These are phyloP conservation scores for Alternaria solani DNA, from an alignment of 2,329 filamentous ascomycete genomes.

Conservation along the genomic window DNA sequence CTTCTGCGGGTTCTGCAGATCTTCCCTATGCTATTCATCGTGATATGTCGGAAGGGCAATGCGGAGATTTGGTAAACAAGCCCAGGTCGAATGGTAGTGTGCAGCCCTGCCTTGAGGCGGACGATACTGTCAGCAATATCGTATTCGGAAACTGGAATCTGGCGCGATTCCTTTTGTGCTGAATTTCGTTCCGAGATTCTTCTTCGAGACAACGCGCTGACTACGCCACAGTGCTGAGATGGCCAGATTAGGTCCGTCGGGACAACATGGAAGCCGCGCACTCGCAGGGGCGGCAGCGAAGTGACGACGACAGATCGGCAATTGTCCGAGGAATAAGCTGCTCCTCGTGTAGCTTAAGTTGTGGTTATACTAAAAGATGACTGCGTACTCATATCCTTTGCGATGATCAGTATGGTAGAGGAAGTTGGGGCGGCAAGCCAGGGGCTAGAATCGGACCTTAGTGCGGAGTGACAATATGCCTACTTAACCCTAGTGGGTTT, in stretches of 20 bases:
- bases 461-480: background rate
- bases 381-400: background rate
- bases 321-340: rapidly evolving
- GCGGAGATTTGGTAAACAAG: background rate
- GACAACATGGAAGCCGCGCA: background rate
- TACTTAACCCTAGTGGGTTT: background rate
- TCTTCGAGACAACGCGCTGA: background rate
- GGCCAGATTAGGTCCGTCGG: too few relatives aligned
- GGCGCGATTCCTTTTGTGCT: background rate
- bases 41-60: background rate
- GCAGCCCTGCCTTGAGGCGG: background rate
- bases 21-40: background rate
- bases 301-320: background rate
- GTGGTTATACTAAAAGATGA: background rate
- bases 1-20: background rate
- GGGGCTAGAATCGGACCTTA: background rate
- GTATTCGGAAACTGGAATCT: background rate
- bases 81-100: background rate
- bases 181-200: background rate
- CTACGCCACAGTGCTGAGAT: too few relatives aligned
- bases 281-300: background rate
- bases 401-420: background rate
- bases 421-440: background rate
- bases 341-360: background rate
- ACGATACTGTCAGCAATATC: background rate